These are phyloP conservation scores for Mytilinidion resinicola DNA, from an alignment of 495 filamentous ascomycete genomes.

Conservation along the genomic window DNA sequence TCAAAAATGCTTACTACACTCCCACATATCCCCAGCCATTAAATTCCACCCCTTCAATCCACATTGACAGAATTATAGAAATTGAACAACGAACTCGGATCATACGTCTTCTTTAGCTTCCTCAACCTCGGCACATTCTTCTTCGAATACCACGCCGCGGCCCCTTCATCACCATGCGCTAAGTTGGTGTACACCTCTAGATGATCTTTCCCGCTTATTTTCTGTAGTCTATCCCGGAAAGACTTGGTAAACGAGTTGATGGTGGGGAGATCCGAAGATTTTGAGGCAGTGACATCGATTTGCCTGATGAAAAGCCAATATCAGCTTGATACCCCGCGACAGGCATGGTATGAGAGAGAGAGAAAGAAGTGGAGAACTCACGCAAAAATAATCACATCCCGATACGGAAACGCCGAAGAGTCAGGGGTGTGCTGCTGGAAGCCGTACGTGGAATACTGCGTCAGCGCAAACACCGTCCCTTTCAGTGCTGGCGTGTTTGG, in stretches of 20 bases:
- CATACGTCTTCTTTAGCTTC: background rate
- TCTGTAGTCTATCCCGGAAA: background rate
- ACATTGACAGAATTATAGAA: background rate
- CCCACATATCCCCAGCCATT: background rate
- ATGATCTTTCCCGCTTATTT: background rate
- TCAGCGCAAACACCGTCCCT: background rate
- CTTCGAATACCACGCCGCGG: background rate
- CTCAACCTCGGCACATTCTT: background rate
- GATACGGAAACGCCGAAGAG: background rate
- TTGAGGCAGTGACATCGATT: background rate
- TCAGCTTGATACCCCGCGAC: too few species aligned
- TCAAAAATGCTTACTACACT: background rate
- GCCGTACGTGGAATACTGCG: background rate
- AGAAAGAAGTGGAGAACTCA: background rate
- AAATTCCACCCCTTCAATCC: background rate
- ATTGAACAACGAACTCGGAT: background rate
- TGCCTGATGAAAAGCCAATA: background rate
- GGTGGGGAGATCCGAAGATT: background rate
- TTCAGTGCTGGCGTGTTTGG: background rate
- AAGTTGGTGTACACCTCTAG: background rate
- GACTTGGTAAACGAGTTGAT: background rate
- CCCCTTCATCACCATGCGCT: background rate
- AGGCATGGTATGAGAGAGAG: too few species aligned
- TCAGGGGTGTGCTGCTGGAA: background rate
- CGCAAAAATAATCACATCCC: background rate